phyloP scores from a whole-genome alignment of 2,329 filamentous ascomycete genomes.

The Cercospora sp. region DNA sequence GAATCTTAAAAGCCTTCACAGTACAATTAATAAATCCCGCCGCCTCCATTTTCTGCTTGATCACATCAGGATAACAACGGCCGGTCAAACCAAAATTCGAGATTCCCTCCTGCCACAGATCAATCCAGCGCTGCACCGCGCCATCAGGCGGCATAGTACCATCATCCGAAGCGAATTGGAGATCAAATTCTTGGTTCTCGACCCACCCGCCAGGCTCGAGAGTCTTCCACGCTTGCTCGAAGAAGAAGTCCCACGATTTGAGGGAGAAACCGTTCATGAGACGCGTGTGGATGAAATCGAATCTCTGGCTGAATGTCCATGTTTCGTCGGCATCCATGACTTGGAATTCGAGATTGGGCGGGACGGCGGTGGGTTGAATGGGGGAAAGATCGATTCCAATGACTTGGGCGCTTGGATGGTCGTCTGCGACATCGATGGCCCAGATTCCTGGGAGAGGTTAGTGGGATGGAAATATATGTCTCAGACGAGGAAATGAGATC shows the following conservation, averaged over 20 bases:
- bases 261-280: constrained; percentile 36
- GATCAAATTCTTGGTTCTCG: constrained; percentile 43
- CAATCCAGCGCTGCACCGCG: constrained; percentile 26
- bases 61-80: constrained; percentile 29
- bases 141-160: constrained; percentile 21
- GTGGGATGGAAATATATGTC: background rate
- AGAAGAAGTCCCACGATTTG: constrained; percentile 33
- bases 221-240: constrained; percentile 29
- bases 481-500: background rate
- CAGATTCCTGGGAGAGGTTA: constrained; percentile 17
- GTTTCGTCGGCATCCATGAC: constrained; percentile 27
- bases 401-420: constrained; percentile 31
- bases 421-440: constrained; percentile 29
- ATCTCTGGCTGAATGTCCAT: constrained; percentile 30
- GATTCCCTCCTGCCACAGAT: constrained; percentile 31
- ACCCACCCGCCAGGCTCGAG: constrained; percentile 42
- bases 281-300: constrained; percentile 36
- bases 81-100: constrained; percentile 29
- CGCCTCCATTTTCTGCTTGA: constrained; percentile 40
- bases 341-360: constrained; percentile 28
- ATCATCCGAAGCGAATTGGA: constrained; percentile 32
- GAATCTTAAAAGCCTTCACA: constrained; percentile 34
- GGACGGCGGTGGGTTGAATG: constrained; percentile 33
- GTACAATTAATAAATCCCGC: constrained; percentile 39
- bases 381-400: constrained; percentile 35